Evolutionary conservation across 2,329 filamentous ascomycete species (phyloP).

Genomic region (Knufia petricola): DNA sequence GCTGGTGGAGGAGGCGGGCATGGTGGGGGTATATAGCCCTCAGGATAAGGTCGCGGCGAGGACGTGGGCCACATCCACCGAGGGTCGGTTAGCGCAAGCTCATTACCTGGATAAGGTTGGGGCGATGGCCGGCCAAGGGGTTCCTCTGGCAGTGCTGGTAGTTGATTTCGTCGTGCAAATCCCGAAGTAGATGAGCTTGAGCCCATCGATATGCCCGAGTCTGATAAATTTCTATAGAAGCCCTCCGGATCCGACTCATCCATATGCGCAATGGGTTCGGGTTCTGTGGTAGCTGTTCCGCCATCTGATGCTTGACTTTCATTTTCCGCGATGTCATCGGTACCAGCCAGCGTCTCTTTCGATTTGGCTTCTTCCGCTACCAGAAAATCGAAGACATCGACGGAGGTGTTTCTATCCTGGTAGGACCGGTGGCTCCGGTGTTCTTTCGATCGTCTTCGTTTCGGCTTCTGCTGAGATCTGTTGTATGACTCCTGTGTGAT

Average conservation of each 20-base stretch:
- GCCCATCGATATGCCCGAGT: constrained; percentile 28
- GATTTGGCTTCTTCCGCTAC: constrained; percentile 14
- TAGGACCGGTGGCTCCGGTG: constrained; percentile 3
- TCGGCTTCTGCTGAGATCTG: constrained; percentile 17
- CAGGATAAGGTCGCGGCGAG: constrained; percentile 20
- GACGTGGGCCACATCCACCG: constrained; percentile 13
- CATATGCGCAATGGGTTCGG: not conserved
- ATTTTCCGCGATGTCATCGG: not conserved
- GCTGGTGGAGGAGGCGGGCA: constrained; percentile 4
- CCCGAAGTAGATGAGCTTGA: constrained; percentile 22
- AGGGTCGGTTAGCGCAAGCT: constrained; percentile 1
- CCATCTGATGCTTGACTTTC: constrained; percentile 1
- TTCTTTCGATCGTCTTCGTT: not conserved
- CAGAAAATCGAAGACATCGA: constrained; percentile 11
- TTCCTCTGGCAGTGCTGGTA: constrained; percentile 26
- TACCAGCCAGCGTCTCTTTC: constrained; percentile 12
- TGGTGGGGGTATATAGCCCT: constrained; percentile 16
- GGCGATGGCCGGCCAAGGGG: constrained; percentile 18
- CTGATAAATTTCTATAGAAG: constrained; percentile 25
- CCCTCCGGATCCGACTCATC: constrained; percentile 16
- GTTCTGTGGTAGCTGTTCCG: constrained; percentile 11
- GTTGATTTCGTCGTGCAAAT: constrained; percentile 23
- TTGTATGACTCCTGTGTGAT: constrained; percentile 22
- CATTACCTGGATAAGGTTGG: constrained; percentile 13
- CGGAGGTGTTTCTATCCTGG: not conserved